Evolutionary conservation across 108 stramenopile genomes (phyloP).

Genomic region (Stephanodiscus minutulus): DNA sequence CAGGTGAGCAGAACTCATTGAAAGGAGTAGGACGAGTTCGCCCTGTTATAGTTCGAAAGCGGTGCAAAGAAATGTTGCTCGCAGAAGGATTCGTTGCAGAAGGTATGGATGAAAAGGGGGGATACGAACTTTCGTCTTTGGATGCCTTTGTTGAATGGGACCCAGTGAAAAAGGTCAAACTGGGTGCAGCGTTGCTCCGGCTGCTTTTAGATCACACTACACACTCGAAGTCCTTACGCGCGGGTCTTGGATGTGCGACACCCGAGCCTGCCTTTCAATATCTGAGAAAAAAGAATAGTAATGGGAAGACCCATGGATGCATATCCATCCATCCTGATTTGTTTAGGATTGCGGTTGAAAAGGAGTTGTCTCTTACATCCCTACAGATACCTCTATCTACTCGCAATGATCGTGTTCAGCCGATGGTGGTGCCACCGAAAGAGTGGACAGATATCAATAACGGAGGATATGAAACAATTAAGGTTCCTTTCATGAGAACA

Average conservation of each 20-base stretch:
- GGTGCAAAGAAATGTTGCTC: conserved; percentile 54
- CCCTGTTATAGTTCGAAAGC: conserved; percentile 57
- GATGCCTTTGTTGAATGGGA: conserved; percentile 71
- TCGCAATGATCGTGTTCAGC: conserved; percentile 67
- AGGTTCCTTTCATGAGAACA: conserved; percentile 77
- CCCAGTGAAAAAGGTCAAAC: conserved; percentile 62
- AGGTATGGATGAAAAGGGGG: conserved; percentile 24
- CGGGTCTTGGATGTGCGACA: conserved; percentile 2
- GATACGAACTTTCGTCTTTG: conserved; percentile 52
- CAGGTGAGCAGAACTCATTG: conserved; percentile 15
- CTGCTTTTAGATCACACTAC: conserved; percentile 65
- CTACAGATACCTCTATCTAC: conserved; percentile 37
- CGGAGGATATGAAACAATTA: conserved; percentile 80
- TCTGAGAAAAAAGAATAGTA: conserved; percentile 37
- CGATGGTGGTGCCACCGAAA: conserved; percentile 93
- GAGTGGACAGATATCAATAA: conserved; percentile 73
- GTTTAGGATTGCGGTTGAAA: conserved; percentile 46
- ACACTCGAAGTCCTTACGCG: conserved; percentile 39
- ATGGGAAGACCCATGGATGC: conserved; percentile 33
- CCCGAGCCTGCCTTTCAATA: conserved; percentile 71
- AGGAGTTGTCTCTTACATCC: conserved; percentile 51
- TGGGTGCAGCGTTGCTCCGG: conserved; percentile 83
- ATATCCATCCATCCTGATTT: conserved; percentile 43
- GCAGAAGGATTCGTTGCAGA: conserved; percentile 42
- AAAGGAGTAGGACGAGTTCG: conserved; percentile 60